phyloP scores from a whole-genome alignment of 352 stramenopile genomes.

The Pythium sukuiense region DNA sequence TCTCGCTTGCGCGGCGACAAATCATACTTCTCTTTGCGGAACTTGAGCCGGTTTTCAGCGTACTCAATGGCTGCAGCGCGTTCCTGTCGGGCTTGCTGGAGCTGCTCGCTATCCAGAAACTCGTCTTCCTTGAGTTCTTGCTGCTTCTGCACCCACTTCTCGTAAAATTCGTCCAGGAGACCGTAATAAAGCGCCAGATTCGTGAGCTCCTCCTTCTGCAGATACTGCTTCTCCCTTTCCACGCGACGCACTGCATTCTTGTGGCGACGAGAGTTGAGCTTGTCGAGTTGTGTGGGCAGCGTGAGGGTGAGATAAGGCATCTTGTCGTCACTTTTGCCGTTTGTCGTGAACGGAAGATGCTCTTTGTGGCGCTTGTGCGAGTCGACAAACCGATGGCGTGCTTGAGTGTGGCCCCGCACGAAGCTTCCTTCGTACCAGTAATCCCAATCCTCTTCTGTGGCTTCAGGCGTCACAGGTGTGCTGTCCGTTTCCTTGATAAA shows the following conservation, averaged over 20 bases:
- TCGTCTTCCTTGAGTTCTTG: constrained; percentile 36
- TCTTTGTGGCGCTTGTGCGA: constrained; percentile 31
- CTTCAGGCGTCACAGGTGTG: not conserved
- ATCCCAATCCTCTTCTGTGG: constrained; percentile 37
- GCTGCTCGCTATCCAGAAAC: constrained; percentile 30
- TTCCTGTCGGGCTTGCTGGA: constrained; percentile 35
- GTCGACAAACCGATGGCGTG: constrained; percentile 55
- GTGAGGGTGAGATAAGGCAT: constrained; percentile 54
- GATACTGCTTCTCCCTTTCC: constrained; percentile 42
- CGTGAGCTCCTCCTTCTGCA: constrained; percentile 40
- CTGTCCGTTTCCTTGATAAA: constrained; percentile 31
- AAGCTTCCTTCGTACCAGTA: constrained; percentile 81
- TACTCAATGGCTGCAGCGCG: constrained; percentile 37
- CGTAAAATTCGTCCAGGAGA: constrained; percentile 65
- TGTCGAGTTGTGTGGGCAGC: constrained; percentile 39
- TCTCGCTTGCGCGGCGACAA: constrained; percentile 44
- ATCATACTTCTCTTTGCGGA: constrained; percentile 62
- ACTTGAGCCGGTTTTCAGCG: constrained; percentile 40
- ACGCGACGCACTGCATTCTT: constrained; percentile 41
- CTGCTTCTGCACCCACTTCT: constrained; percentile 52
- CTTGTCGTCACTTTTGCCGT: constrained; percentile 60
- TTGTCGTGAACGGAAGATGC: constrained; percentile 61
- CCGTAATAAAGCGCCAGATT: constrained; percentile 63
- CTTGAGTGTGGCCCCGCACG: constrained; percentile 53
- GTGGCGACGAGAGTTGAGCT: constrained; percentile 35